Evolutionary conservation across 1,284 basidiomycete species (phyloP), one percentile per base, ranked within the genome.

Genomic region (Trametes pubescens): DNA sequence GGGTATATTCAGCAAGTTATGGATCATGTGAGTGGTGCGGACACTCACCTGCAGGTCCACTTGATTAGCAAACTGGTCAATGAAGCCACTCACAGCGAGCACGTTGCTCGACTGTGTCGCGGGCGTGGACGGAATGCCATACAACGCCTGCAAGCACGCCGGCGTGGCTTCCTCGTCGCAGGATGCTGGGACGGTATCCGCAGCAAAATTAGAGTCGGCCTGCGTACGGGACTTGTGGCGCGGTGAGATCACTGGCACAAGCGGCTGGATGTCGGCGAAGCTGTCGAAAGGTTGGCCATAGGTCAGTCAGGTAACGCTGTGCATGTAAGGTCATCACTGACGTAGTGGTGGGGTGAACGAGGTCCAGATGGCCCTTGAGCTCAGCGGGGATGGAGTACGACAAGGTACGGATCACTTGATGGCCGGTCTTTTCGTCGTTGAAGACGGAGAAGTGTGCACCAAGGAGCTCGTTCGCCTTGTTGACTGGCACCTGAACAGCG

Each of bases 1-100:
- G 6, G 18, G 16, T 2, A 43, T 16, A 14, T n/a, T 43, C 13
- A 43, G 40, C 8, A 43, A n/a, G 6, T 4, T 7, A 16, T 16
- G 37, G 37, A 13, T 43, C 18, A 9, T 43, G 6, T 8, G 4
- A 7, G 40, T n/a, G 2, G 86, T 54, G 13, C 35, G 51, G 43
- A 14, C 3, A 53, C 34, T 24, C 37, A 80, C 80, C 71, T 78
- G 71, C 24, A 86, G 77, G 72, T 86, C 84, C 34, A 77, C 77
- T 44, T 73, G 72, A 72, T 81, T 85, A 7, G 84, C 85, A 71
- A 78, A 87, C 66, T 86, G 76, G 5, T 80, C 71, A 14, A 86
- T 78, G 66, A 85, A 87, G 9, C 86, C 86, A 26, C 81, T 82
- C 48, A 88, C 79, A 53, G 83, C 86, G 48, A 88, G 76, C 38